Conservation (phyloP, 2,329 filamentous ascomycete genomes). For the Sphaerulina musiva region DNA sequence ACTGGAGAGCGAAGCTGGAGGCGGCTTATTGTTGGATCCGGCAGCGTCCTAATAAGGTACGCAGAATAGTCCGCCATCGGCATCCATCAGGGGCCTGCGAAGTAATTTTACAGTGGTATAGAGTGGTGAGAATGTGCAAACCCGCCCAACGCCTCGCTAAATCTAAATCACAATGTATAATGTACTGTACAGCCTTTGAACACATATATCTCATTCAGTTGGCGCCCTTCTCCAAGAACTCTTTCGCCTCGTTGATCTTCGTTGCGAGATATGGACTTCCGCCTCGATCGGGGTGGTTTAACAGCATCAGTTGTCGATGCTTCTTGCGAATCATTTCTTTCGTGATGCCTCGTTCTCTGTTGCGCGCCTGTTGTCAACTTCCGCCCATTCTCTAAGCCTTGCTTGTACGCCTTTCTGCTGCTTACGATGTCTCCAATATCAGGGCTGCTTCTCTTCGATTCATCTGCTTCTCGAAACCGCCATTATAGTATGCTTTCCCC, state of each 20-base stretch:
- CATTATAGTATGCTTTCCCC: constrained; percentile 94
- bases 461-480: constrained; percentile 96
- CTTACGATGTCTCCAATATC: constrained; percentile 83
- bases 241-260: constrained; percentile 98
- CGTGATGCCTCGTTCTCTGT: constrained; percentile 74
- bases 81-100: neutral
- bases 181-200: neutral
- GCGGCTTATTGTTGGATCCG: no score
- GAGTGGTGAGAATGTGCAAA: neutral
- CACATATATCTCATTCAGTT: neutral
- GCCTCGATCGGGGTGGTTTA: constrained; percentile 96
- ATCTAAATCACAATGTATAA: neutral
- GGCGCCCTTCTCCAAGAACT: constrained; percentile 71
- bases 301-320: constrained; percentile 89
- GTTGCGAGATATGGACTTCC: constrained; percentile 94
- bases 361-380: neutral
- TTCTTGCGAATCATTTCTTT: constrained; percentile 95
- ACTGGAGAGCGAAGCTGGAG: no score
- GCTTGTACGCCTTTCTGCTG: constrained; percentile 13
- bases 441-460: constrained; percentile 82
- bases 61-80: neutral
- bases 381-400: neutral
- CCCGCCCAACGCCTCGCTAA: constrained; percentile 10
- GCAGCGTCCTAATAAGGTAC: neutral
- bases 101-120: neutral